Conservation (phyloP, 1,139 yeast genomes). For the Blastobotrys apis region DNA sequence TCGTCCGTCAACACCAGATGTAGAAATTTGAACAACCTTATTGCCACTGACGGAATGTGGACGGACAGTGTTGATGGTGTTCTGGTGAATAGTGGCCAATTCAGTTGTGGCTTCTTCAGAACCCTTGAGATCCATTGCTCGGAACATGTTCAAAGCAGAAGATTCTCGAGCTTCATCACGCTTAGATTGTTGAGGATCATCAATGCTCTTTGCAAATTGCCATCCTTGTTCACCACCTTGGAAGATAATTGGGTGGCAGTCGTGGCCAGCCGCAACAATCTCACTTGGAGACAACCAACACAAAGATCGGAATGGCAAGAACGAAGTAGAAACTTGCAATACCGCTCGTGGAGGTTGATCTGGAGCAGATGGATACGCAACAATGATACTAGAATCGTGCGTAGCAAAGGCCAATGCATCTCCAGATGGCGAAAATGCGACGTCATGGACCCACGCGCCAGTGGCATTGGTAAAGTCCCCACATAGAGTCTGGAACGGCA, state of each 20-base stretch:
- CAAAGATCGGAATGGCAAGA: slow-evolving; percentile 76
- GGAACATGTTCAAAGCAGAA: slow-evolving; percentile 90
- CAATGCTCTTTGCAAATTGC: slow-evolving; percentile 61
- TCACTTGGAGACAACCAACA: slow-evolving; percentile 62
- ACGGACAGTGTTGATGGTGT: slow-evolving; percentile 71
- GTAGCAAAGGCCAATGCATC: slow-evolving; percentile 73
- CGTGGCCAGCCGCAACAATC: slow-evolving; percentile 86
- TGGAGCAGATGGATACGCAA: slow-evolving; percentile 74
- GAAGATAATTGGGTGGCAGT: slow-evolving; percentile 85
- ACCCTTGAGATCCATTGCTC: slow-evolving; percentile 93
- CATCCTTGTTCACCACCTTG: slow-evolving; percentile 67
- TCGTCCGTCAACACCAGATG: slow-evolving; percentile 87
- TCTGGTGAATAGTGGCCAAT: slow-evolving; percentile 81
- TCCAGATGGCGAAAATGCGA: slow-evolving; percentile 78
- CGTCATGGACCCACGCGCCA: slow-evolving; percentile 92
- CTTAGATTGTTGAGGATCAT: slow-evolving; percentile 50
- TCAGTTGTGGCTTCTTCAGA: slow-evolving; percentile 52
- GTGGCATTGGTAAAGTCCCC: slow-evolving; percentile 75
- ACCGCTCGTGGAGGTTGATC: slow-evolving; percentile 50
- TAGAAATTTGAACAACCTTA: slow-evolving; percentile 51
- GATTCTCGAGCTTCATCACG: slow-evolving; percentile 58
- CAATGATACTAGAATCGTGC: slow-evolving; percentile 71
- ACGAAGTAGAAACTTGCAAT: slow-evolving; percentile 56
- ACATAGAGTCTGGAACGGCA: slow-evolving; percentile 92
- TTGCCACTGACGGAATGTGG: slow-evolving; percentile 42